Evolutionary conservation across 108 stramenopile species (phyloP).

Genomic region (Pinguiococcus pyrenoidosus): DNA sequence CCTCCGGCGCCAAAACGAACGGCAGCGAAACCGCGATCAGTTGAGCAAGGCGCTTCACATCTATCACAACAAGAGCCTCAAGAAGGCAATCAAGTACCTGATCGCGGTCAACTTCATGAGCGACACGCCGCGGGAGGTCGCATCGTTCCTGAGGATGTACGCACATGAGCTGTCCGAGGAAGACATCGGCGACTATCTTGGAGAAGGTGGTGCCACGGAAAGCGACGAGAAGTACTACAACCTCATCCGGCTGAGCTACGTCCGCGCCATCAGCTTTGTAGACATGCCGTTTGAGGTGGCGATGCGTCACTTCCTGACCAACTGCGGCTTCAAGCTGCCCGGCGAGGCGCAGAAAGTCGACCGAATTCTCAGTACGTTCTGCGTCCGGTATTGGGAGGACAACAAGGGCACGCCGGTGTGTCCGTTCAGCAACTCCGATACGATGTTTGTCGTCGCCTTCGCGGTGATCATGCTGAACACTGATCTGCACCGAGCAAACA

Average conservation of each 20-base stretch:
- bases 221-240: constrained; percentile 72
- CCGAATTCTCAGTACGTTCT: constrained; percentile 67
- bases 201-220: constrained; percentile 54
- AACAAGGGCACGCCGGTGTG: constrained; percentile 41
- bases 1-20: too few relatives aligned
- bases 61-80: constrained; percentile 59
- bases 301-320: constrained; percentile 72
- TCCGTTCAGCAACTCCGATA: constrained; percentile 56
- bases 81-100: constrained; percentile 80
- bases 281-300: constrained; percentile 76
- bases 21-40: too few relatives aligned
- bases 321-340: constrained; percentile 85
- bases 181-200: constrained; percentile 75
- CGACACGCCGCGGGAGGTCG: constrained; percentile 70
- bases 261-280: constrained; percentile 76
- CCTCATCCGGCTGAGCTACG: constrained; percentile 54
- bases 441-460: constrained; percentile 77
- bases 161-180: constrained; percentile 54
- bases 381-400: constrained; percentile 88
- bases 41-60: constrained; percentile 68
- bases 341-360: constrained; percentile 95
- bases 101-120: constrained; percentile 71
- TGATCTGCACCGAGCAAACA: constrained; percentile 68
- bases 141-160: constrained; percentile 70
- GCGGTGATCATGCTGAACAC: constrained; percentile 98